These are phyloP conservation scores for Lichtheimia corymbifera DNA, from an alignment of 371 early-diverging fungal genomes.

Conservation along the genomic window DNA sequence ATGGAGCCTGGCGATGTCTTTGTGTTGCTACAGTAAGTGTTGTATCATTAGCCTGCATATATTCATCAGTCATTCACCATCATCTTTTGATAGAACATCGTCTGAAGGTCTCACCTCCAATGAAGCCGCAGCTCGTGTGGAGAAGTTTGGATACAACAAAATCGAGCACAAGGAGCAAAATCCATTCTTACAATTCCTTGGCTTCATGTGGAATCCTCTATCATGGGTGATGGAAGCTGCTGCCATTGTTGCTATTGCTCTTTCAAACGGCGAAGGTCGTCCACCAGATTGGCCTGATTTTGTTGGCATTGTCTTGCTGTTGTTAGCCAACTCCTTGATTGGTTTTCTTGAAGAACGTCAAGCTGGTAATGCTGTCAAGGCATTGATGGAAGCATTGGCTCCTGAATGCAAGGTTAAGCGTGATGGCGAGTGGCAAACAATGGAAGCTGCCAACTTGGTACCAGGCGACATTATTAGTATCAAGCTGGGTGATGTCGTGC, in stretches of 20 bases:
- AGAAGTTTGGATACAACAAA: constrained; percentile 69
- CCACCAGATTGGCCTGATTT: constrained; percentile 87
- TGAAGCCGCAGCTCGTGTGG: constrained; percentile 65
- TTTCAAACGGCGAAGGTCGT: constrained; percentile 66
- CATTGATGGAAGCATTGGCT: constrained; percentile 75
- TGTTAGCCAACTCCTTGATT: constrained; percentile 83
- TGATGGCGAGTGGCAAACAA: constrained; percentile 55
- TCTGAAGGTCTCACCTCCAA: constrained; percentile 64
- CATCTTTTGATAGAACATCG: constrained; percentile 24
- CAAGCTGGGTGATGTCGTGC: constrained; percentile 80
- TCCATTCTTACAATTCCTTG: constrained; percentile 82
- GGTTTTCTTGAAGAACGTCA: constrained; percentile 86
- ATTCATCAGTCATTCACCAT: not conserved
- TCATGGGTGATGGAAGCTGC: constrained; percentile 84
- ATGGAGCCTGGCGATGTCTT: constrained; percentile 77
- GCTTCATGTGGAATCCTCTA: constrained; percentile 85
- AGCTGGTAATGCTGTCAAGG: constrained; percentile 78
- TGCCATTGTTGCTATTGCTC: constrained; percentile 70
- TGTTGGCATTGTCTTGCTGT: constrained; percentile 76
- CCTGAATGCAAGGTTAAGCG: constrained; percentile 74
- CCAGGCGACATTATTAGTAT: constrained; percentile 78
- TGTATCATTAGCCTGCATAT: constrained; percentile 16
- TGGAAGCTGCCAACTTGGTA: constrained; percentile 63
- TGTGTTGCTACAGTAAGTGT: constrained; percentile 62
- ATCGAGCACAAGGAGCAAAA: constrained; percentile 78